Conservation (phyloP, 805 yeast genomes). For the Lipomyces starkeyi region DNA sequence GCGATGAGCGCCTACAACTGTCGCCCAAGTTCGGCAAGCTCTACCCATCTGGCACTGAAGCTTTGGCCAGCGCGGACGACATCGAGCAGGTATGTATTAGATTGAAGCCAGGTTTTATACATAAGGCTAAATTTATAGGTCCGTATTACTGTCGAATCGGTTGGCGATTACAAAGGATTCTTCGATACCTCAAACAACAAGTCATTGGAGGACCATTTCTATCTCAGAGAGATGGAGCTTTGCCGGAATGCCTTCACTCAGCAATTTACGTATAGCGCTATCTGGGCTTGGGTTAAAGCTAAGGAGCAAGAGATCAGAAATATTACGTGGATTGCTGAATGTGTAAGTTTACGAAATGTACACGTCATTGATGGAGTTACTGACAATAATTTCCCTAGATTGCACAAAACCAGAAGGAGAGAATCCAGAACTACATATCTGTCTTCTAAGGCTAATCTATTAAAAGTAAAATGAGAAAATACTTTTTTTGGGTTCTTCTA, state of each 20-base stretch:
- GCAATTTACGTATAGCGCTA: constrained; percentile 77
- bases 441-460: constrained; percentile 61
- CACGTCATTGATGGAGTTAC: not conserved
- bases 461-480: not conserved
- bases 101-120: not conserved
- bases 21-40: constrained; percentile 85
- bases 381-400: constrained; percentile 49
- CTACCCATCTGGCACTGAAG: constrained; percentile 69
- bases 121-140: constrained; percentile 24
- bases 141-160: constrained; percentile 43
- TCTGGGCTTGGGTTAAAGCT: constrained; percentile 97
- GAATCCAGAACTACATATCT: constrained; percentile 87
- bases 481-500: not conserved
- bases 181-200: constrained; percentile 56
- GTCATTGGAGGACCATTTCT: constrained; percentile 91
- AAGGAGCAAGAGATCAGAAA: constrained; percentile 97
- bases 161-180: constrained; percentile 45
- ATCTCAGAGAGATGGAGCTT: constrained; percentile 86
- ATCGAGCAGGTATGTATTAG: constrained; percentile 72
- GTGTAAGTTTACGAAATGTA: constrained; percentile 48
- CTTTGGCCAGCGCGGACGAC: constrained; percentile 79
- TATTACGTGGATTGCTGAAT: constrained; percentile 99
- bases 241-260: constrained; percentile 95
- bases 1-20: constrained; percentile 70
- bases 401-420: constrained; percentile 96